Percentiles rank a stretch among this genome's conserved stretches.
phyloP scores from a whole-genome alignment of 148 eudicot genomes.

The Rhododendron mucronatum region DNA sequence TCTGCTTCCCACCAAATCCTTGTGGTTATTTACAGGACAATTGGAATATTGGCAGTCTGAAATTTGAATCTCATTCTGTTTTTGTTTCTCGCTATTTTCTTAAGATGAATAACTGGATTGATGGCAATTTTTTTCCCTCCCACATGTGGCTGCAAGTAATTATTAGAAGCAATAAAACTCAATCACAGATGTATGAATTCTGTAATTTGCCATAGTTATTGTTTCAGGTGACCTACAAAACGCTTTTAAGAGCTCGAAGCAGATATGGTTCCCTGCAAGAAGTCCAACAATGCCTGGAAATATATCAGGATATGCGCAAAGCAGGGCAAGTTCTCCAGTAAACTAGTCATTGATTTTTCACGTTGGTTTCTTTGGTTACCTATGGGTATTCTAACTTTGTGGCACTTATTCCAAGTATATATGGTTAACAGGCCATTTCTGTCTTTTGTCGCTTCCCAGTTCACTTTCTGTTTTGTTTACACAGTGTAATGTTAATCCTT shows the following conservation, averaged over 20 bases:
- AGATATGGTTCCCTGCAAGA: slow-evolving; percentile 76
- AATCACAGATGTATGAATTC: not conserved
- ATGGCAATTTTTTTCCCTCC: not conserved
- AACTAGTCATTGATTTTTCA: not conserved
- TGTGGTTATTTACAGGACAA: not conserved
- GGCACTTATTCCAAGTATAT: not conserved
- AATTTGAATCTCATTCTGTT: not conserved
- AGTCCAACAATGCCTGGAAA: slow-evolving; percentile 81
- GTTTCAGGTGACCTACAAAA: slow-evolving; percentile 82
- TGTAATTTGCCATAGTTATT: not conserved
- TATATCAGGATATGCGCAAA: slow-evolving; percentile 93
- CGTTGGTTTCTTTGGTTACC: not conserved
- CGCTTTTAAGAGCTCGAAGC: slow-evolving; percentile 77
- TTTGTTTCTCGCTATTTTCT: not conserved
- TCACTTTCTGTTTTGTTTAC: not conserved
- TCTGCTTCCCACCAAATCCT: not conserved
- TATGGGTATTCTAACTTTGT: not conserved
- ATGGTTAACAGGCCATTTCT: not conserved
- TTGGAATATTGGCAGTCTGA: not conserved
- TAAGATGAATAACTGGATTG: not conserved
- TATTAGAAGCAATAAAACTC: not conserved
- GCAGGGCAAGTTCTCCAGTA: slow-evolving; percentile 55
- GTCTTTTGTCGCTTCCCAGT: not conserved
- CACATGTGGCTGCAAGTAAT: not conserved
- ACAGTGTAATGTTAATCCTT: not conserved